phyloP scores from a whole-genome alignment of 2,329 filamentous ascomycete genomes.

The Exophiala sideris region DNA sequence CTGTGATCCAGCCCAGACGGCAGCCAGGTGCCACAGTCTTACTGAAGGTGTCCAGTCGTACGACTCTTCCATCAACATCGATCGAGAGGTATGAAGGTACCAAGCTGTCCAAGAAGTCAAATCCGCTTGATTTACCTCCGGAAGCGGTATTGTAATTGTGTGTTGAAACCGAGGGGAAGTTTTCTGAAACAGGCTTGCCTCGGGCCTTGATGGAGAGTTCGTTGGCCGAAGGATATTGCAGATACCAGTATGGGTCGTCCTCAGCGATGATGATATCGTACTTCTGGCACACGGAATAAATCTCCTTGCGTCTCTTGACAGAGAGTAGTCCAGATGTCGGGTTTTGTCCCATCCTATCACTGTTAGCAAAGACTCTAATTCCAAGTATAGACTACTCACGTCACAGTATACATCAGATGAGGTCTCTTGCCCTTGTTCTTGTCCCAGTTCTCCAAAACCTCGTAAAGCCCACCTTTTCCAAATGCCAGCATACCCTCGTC shows the following conservation, averaged over 20 bases:
- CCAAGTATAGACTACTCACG: conserved; percentile 54
- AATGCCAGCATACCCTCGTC: conserved; percentile 72
- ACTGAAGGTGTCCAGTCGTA: conserved; percentile 89
- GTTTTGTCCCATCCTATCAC: conserved; percentile 75
- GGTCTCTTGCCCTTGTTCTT: conserved; percentile 68
- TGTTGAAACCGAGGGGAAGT: conserved; percentile 31
- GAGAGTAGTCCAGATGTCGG: conserved; percentile 76
- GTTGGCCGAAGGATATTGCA: conserved; percentile 77
- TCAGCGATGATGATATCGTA: conserved; percentile 91
- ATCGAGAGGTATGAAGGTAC: conserved; percentile 77
- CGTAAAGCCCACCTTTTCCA: conserved; percentile 69
- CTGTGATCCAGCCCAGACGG: conserved; percentile 85
- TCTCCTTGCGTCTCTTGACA: conserved; percentile 67
- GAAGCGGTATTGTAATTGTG: conserved; percentile 38
- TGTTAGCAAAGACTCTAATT: conserved; percentile 19
- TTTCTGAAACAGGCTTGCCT: conserved; percentile 31
- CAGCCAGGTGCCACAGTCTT: conserved; percentile 90
- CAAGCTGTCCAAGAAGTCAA: conserved; percentile 75
- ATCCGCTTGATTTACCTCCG: conserved; percentile 59
- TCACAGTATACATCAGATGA: conserved; percentile 85
- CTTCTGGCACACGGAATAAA: conserved; percentile 75
- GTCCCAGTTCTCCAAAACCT: conserved; percentile 83
- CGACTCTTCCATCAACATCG: conserved; percentile 80
- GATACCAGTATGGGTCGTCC: conserved; percentile 94
- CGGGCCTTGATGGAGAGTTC: conserved; percentile 35